Conservation (phyloP, 352 stramenopile species). For the Pythium oligandrum region DNA sequence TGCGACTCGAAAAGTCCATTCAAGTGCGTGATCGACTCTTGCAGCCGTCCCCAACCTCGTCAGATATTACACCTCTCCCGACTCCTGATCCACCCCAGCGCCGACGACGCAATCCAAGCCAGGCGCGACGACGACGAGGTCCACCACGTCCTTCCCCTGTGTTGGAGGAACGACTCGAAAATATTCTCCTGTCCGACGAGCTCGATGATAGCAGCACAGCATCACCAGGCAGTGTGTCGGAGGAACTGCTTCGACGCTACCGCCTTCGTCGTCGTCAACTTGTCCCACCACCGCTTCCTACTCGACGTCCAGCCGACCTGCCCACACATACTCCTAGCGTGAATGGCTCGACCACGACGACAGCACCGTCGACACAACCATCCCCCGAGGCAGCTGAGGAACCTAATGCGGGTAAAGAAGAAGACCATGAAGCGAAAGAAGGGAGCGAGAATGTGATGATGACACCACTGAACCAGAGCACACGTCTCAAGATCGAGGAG, state of each 20-base stretch:
- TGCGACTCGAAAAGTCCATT: slow-evolving; percentile 62
- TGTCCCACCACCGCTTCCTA: too few species aligned
- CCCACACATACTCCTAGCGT: slow-evolving; percentile 1
- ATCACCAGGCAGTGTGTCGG: too few species aligned
- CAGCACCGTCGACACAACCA: slow-evolving; percentile 3
- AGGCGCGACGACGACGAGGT: not conserved
- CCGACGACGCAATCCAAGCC: too few species aligned
- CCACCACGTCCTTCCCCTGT: not conserved
- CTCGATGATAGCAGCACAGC: too few species aligned
- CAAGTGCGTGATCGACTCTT: slow-evolving; percentile 53
- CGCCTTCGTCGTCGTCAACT: not conserved
- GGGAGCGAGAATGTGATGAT: too few species aligned
- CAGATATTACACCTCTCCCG: too few species aligned
- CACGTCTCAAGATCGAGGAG: not conserved
- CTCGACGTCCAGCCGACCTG: not conserved
- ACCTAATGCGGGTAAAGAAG: too few species aligned
- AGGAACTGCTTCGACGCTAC: slow-evolving; percentile 6
- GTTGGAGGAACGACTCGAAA: slow-evolving; percentile 7
- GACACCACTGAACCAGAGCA: too few species aligned
- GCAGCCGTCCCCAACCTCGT: slow-evolving; percentile 2
- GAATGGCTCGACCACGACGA: slow-evolving; percentile 2
- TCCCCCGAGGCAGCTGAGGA: not conserved
- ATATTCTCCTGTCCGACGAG: slow-evolving; percentile 1
- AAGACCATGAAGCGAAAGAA: too few species aligned
- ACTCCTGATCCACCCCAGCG: too few species aligned